Percentiles rank a stretch among this genome's conserved stretches.
Conservation (phyloP, 768 basidiomycete species). For the Leucocoprinus birnbaumii region DNA sequence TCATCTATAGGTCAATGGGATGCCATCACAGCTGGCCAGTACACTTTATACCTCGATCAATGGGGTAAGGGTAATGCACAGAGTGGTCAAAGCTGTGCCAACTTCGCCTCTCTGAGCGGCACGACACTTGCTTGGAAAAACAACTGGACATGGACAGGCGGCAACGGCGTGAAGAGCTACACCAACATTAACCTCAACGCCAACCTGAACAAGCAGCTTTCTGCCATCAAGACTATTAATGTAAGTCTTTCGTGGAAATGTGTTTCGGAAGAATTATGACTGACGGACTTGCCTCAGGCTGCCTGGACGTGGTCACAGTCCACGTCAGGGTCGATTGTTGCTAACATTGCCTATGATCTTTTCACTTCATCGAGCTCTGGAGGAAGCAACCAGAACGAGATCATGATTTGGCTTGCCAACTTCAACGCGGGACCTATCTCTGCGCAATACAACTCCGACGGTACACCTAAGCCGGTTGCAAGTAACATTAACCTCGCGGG, state of each 20-base stretch:
- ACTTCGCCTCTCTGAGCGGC: slow-evolving; percentile 38
- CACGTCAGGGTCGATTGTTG: slow-evolving; percentile 37
- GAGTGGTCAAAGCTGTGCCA: slow-evolving; percentile 51
- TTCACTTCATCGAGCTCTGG: slow-evolving; percentile 54
- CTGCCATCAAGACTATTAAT: slow-evolving; percentile 50
- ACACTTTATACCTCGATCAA: slow-evolving; percentile 49
- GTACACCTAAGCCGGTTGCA: slow-evolving; percentile 43
- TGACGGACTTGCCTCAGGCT: slow-evolving; percentile 30
- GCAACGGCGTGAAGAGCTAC: slow-evolving; percentile 56
- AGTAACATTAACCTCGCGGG: slow-evolving; percentile 44
- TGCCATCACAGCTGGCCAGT: slow-evolving; percentile 37
- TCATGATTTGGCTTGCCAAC: slow-evolving; percentile 70
- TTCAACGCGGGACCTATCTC: slow-evolving; percentile 59
- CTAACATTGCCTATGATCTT: slow-evolving; percentile 60
- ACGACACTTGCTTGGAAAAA: slow-evolving; percentile 47
- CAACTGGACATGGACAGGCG: slow-evolving; percentile 53
- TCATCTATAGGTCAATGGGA: slow-evolving; percentile 53
- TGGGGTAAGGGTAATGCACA: slow-evolving; percentile 38
- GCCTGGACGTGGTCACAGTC: slow-evolving; percentile 56
- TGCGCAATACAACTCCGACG: slow-evolving; percentile 38
- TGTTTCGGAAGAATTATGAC: not conserved
- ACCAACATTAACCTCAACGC: slow-evolving; percentile 51
- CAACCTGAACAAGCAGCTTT: slow-evolving; percentile 51
- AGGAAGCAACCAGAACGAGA: slow-evolving; percentile 44
- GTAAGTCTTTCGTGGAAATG: slow-evolving; percentile 25